Percentiles rank a stretch among this genome's conserved stretches.
Evolutionary conservation across 1,284 basidiomycete genomes (phyloP).

Genomic region (Pseudozyma sp.): DNA sequence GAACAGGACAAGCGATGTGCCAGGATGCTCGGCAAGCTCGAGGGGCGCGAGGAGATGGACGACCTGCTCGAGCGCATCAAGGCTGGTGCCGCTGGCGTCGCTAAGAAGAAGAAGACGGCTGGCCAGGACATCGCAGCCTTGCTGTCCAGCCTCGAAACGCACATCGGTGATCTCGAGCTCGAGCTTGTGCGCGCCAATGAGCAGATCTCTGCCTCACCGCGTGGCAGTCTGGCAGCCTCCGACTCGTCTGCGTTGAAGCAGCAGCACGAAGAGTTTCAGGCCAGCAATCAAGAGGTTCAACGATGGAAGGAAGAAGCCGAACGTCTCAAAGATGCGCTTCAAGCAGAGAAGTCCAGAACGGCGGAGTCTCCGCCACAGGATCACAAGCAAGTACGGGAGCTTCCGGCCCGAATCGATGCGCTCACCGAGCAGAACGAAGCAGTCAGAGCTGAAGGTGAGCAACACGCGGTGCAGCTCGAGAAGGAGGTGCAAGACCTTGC

Average conservation of each 20-base stretch:
- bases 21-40: slow-evolving; percentile 64
- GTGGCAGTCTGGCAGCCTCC: slow-evolving; percentile 12
- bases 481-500: slow-evolving; percentile 10
- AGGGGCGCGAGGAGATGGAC: slow-evolving; percentile 68
- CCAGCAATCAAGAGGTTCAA: slow-evolving; percentile 14
- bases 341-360: slow-evolving; percentile 3
- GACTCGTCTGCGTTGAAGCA: neutral
- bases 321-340: slow-evolving; percentile 15
- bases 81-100: slow-evolving; percentile 36
- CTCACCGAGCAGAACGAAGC: slow-evolving; percentile 14
- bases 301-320: slow-evolving; percentile 31
- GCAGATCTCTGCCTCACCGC: slow-evolving; percentile 12
- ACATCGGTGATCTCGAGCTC: slow-evolving; percentile 58
- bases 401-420: slow-evolving; percentile 18
- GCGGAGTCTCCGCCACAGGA: slow-evolving; percentile 5
- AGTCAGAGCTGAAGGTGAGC: slow-evolving; percentile 6
- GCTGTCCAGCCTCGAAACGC: slow-evolving; percentile 58
- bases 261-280: slow-evolving; percentile 14
- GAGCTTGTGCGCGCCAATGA: slow-evolving; percentile 47
- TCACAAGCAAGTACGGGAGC: slow-evolving; percentile 10
- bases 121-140: slow-evolving; percentile 60
- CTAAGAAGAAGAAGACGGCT: slow-evolving; percentile 53
- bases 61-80: slow-evolving; percentile 66
- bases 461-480: slow-evolving; percentile 14
- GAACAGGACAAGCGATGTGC: slow-evolving; percentile 64